These are phyloP conservation scores for Penicillium lividum DNA, from an alignment of 495 filamentous ascomycete genomes.

Conservation along the genomic window DNA sequence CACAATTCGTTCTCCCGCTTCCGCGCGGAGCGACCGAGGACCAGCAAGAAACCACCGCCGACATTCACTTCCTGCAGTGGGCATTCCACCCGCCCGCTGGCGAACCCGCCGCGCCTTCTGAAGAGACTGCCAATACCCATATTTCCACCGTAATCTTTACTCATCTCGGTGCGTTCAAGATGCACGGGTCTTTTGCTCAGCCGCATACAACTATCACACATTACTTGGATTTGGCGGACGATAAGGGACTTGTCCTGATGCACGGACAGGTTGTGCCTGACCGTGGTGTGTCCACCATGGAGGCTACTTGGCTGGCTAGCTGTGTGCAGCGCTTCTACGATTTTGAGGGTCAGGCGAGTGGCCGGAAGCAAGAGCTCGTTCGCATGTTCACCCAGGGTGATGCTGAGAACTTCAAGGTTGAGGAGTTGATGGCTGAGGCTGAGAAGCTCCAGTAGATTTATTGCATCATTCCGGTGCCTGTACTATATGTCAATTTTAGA, in stretches of 20 bases:
- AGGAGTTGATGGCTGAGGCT: slow-evolving; percentile 80
- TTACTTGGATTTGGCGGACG: slow-evolving; percentile 72
- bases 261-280: slow-evolving; percentile 77
- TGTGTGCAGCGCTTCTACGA: slow-evolving; percentile 95
- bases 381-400: slow-evolving; percentile 82
- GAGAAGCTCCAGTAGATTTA: slow-evolving; percentile 57
- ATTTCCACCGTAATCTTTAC: slow-evolving; percentile 90
- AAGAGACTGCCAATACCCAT: slow-evolving; percentile 45
- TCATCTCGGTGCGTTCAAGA: slow-evolving; percentile 85
- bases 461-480: background rate
- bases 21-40: slow-evolving; percentile 57
- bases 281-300: slow-evolving; percentile 71
- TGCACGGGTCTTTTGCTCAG: slow-evolving; percentile 81
- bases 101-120: slow-evolving; percentile 54
- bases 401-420: slow-evolving; percentile 69
- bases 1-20: slow-evolving; percentile 88
- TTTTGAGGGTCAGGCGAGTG: slow-evolving; percentile 52
- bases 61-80: slow-evolving; percentile 60
- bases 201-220: slow-evolving; percentile 95
- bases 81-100: slow-evolving; percentile 78
- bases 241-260: slow-evolving; percentile 78
- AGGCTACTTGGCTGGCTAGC: slow-evolving; percentile 88
- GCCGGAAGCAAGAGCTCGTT: slow-evolving; percentile 63
- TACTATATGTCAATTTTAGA: slow-evolving; percentile 1
- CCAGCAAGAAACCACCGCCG: slow-evolving; percentile 30